phyloP scores from a whole-genome alignment of 164 flowering plant genomes.

The Annona cherimola region DNA sequence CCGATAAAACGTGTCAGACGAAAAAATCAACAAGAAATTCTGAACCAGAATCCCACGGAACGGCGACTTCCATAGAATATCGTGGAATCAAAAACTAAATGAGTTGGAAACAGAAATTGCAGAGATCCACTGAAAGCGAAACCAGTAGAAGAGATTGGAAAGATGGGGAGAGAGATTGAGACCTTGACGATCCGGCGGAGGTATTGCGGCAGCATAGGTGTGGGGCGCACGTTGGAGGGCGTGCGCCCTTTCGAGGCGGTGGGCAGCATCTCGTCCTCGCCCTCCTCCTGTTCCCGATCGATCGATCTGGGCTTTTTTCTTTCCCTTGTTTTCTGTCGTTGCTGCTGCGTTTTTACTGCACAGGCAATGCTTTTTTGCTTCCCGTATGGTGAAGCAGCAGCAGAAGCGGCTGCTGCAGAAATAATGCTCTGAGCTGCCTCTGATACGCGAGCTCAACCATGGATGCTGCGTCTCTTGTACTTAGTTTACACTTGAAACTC shows the following conservation, averaged over 20 bases:
- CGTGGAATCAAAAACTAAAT: too few species aligned
- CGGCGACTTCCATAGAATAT: too few species aligned
- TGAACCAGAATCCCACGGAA: too few species aligned
- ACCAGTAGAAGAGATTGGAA: background rate
- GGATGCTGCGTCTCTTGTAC: too few species aligned
- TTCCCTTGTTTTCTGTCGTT: background rate
- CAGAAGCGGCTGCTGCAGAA: background rate
- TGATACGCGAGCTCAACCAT: too few species aligned
- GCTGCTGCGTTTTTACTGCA: background rate
- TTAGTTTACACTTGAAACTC: too few species aligned
- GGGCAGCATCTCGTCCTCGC: conserved; percentile 20
- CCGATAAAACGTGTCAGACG: too few species aligned
- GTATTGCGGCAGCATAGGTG: conserved; percentile 27
- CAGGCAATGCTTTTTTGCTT: background rate
- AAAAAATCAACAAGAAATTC: too few species aligned
- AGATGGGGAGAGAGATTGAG: background rate
- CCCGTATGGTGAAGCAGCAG: background rate
- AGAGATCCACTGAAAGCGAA: background rate
- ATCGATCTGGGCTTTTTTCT: background rate
- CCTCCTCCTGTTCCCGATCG: background rate
- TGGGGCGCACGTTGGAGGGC: conserved; percentile 27
- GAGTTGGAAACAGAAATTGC: background rate
- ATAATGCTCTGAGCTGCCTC: too few species aligned
- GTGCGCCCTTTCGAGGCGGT: conserved; percentile 32
- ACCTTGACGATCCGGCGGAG: conserved; percentile 41